phyloP scores from a whole-genome alignment of 129 eudicot genomes.

The Pittosporum tobira region DNA sequence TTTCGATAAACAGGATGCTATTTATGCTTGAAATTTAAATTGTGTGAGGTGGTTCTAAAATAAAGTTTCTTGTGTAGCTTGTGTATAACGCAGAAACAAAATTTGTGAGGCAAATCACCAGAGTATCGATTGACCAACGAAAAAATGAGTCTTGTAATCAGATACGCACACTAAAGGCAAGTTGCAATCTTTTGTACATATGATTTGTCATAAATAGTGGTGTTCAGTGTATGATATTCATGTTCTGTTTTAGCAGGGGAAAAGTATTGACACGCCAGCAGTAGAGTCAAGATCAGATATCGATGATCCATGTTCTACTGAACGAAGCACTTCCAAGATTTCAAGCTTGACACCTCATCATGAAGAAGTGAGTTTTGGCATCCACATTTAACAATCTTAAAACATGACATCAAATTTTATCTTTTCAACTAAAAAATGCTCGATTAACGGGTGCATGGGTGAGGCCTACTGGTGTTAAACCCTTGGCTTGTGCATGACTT shows the following conservation, averaged over 20 bases:
- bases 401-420: background rate
- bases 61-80: conserved; percentile 27
- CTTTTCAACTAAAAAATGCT: background rate
- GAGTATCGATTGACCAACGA: conserved; percentile 34
- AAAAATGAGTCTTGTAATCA: conserved; percentile 40
- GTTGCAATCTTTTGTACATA: conserved; percentile 1
- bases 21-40: background rate
- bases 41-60: conserved; percentile 1
- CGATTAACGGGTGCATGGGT: background rate
- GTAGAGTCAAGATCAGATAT: conserved; percentile 48
- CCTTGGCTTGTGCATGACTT: background rate
- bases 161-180: conserved; percentile 44
- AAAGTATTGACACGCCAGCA: conserved; percentile 30
- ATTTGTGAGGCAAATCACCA: conserved; percentile 43
- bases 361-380: conserved; percentile 46
- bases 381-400: background rate
- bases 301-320: conserved; percentile 40
- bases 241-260: conserved; percentile 39
- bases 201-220: background rate
- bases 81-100: conserved; percentile 51
- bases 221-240: conserved; percentile 10
- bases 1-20: background rate
- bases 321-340: conserved; percentile 27
- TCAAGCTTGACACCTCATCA: conserved; percentile 29
- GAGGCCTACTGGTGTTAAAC: background rate